Base-by-base conservation (phyloP, 1,284 basidiomycete species). In the Cryptococcus deneoformans region DNA sequence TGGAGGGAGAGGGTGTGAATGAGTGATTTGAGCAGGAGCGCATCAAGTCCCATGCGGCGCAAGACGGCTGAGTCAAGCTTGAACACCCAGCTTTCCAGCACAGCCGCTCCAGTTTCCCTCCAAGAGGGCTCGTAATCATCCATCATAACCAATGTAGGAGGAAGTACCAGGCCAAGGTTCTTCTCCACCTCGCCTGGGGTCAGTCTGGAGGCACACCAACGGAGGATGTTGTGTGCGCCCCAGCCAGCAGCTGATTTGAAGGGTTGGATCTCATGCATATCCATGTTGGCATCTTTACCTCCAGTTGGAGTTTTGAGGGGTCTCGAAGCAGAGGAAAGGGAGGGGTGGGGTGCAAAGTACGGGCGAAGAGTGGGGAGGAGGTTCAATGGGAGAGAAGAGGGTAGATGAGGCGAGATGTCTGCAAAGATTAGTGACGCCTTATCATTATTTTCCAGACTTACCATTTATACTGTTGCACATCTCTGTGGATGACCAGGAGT, bases 91-190 rank as follows among this genome's bases (percentile, higher is more conserved):
- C 36, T 47, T 2, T 58, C 50, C 10, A 78, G 64, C 3, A 71
- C 68, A 8, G 53, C 45, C 0, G 68, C 66, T 5, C 75, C 77
- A 35, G 59, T 54, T 4, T 61, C 61, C 1, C 77, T 68, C 65
- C 71, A 78, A 1, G 53, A 45, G 0, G 77, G 70, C 34, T 77
- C 74, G 63, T 68, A 78, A 54, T 78, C 77, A 60, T 78, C 77
- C 69, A 78, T 69, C 56, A 78, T 56, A 35, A 69, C 68, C 34
- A 78, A 51, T 0, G 75, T 76, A 1, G 77, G 76, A 5, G 77
- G 77, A 3, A 78, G 59, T 20, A 78, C 62, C 44, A 71, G 35
- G 1, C 69, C 71, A 6, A 78, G 67, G 12, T 68, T 57, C 46
- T 64, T 59, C 46, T 72, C 68, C 2, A 75, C 42, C 7, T 69